Base-by-base conservation (phyloP, 768 basidiomycete species). In the Termitomyces sp. region DNA sequence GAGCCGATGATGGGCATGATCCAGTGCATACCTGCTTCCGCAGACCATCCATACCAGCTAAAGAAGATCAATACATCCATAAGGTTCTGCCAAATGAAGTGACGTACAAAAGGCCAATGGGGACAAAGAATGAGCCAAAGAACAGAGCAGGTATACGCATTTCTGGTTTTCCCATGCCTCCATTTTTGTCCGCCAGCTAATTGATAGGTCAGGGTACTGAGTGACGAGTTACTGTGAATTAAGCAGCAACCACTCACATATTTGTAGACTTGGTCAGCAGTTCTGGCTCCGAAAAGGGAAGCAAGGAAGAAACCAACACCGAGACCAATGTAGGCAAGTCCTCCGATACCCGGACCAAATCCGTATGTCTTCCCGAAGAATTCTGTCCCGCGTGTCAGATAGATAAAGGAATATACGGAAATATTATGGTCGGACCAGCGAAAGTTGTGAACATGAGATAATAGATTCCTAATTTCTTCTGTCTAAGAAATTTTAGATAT, bases 41-140 rank as follows among this genome's bases (percentile, higher is more conserved):
- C 90, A n/a, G 89, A 88, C 90, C 90, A 92, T 22, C 90, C 90
- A 67, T 89, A 92, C 90, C 90, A 90, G 66, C 81, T 82, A 32
- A 38, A 44, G 15, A 36, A 11, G 36, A 39, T 48, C 33, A 36
- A 32, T 22, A 11, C 28, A 55, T 40, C 9, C 53, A 57, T 24
- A 4, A 7, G n/a, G 16, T 9, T 49, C 59, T 20, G 13, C 78
- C 56, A 12, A 28, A 60, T 44, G 32, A 18, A 7, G 18, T 18
- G 20, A 76, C 87, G 67, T 68, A 88, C 88, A 90, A 81, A 16
- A 90, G 70, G 18, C 89, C 90, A 50, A 90, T 73, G 1, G 90
- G 90, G 2, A 85, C 84, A 58, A 89, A 84, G 45, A 86, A 71
- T 1, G 88, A 88, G 11, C 90, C 90, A 66, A 91, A 75, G 69